Evolutionary conservation across 441 rosid species (phyloP), one percentile per base, ranked within the genome.

Genomic region (Pelargonium australe): DNA sequence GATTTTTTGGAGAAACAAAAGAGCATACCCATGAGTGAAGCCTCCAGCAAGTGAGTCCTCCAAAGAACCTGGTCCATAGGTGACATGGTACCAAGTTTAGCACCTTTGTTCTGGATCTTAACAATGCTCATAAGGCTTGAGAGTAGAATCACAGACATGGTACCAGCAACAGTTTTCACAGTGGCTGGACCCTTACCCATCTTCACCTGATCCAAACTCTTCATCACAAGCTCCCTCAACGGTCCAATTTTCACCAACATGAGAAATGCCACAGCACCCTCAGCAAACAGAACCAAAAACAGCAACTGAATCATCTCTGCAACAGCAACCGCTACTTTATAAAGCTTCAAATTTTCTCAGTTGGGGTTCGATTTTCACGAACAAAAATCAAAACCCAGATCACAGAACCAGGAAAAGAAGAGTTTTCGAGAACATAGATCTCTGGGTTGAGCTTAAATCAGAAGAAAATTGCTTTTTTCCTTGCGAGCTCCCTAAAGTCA

Each of bases 31-130:
- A 94, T 86, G 13, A 94, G 91, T 13, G 97, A 87, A 77, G 99
- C 99, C 79, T 91, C 99, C 19, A 94, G 96, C 90, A 94, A 81
- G 73, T 94, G 99, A 5, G 96, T 91, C 83, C 99, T 89, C 99
- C 97, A 94, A 7, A 94, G 87, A 74, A 94, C 99, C 78, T 94
- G 99, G 84, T 94, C 97, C 99, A 89, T 91, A 20, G 99, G 99
- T 14, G 99, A 94, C 99, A 91, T 86, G 25, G 97, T 94, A 3
- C 97, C 99, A 67, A 94, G 94, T 86, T 94, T 94, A 2, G 97
- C 87, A 58, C 97, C 99, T 66, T 94, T 91, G 73, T 91, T 91
- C 85, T 94, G 97, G 89, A 94, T 94, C 96, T 90, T 94, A 10
- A 91, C 73, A 62, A 94, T 89, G 83, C 82, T 91, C 95, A 87